Conservation (phyloP, 2,329 filamentous ascomycete genomes). For the Colletotrichum plurivorum region DNA sequence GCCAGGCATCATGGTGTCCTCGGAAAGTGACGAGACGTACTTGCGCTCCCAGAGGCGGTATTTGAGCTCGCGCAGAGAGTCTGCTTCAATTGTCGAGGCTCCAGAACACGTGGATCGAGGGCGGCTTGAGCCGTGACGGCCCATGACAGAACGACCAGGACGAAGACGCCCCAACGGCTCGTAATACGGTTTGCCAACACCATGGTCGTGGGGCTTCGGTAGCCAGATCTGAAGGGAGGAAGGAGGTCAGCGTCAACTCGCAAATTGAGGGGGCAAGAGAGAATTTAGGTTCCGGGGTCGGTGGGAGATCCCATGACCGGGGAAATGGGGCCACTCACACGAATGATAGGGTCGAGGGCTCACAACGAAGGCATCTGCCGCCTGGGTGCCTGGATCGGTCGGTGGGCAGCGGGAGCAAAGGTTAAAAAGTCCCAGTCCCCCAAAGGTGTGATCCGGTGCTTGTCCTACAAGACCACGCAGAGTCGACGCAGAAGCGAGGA, state of each 20-base stretch:
- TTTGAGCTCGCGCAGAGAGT: slow-evolving; percentile 55
- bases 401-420: slow-evolving; percentile 25
- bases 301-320: not conserved
- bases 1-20: not conserved
- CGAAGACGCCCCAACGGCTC: slow-evolving; percentile 42
- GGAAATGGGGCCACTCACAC: slow-evolving; percentile 24
- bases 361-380: slow-evolving; percentile 37
- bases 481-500: slow-evolving; percentile 31
- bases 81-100: slow-evolving; percentile 41
- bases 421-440: slow-evolving; percentile 23
- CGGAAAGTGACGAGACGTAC: slow-evolving; percentile 45
- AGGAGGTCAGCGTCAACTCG: slow-evolving; percentile 12
- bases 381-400: slow-evolving; percentile 30
- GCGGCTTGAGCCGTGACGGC: slow-evolving; percentile 40
- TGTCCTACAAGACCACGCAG: slow-evolving; percentile 32
- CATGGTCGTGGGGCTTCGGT: slow-evolving; percentile 42
- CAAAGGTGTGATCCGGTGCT: slow-evolving; percentile 15
- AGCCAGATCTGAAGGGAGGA: slow-evolving; percentile 9
- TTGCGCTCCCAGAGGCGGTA: slow-evolving; percentile 50
- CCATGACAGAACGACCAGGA: slow-evolving; percentile 46
- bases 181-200: slow-evolving; percentile 41
- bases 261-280: not conserved
- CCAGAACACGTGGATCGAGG: slow-evolving; percentile 11
- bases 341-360: slow-evolving; percentile 22
- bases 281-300: slow-evolving; percentile 19